phyloP scores from a whole-genome alignment of 2,329 filamentous ascomycete species.

The Colletotrichum filicis region DNA sequence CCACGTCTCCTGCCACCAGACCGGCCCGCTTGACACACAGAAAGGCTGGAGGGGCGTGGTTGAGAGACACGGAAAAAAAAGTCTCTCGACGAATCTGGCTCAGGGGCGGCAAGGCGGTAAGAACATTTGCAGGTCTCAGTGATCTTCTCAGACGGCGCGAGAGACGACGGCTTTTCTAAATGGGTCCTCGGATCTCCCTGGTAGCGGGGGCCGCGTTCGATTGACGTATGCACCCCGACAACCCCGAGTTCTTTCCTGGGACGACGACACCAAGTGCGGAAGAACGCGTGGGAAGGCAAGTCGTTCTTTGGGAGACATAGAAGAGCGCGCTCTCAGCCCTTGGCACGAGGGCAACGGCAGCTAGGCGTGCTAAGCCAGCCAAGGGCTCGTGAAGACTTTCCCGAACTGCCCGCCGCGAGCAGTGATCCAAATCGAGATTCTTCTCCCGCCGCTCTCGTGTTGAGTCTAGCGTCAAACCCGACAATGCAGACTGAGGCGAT shows the following conservation, averaged over 20 bases:
- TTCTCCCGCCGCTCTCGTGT: conserved; percentile 13
- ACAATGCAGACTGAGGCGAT: conserved; percentile 14
- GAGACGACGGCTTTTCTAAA: conserved; percentile 19
- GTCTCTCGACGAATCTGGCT: conserved; percentile 21
- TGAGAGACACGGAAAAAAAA: neutral
- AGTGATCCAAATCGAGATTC: conserved; percentile 13
- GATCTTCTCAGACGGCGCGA: conserved; percentile 20
- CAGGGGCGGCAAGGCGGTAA: conserved; percentile 17
- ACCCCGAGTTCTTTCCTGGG: neutral
- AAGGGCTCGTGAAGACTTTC: neutral
- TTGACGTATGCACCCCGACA: conserved; percentile 14
- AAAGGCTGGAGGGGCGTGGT: neutral
- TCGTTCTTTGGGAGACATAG: neutral
- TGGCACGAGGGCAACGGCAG: conserved; percentile 29
- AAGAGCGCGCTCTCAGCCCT: neutral
- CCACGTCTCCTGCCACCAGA: neutral
- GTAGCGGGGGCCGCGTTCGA: conserved; percentile 20
- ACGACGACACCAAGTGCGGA: neutral
- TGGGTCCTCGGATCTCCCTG: conserved; percentile 8
- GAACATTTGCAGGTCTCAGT: conserved; percentile 9
- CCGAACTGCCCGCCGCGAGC: neutral
- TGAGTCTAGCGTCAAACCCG: conserved; percentile 25
- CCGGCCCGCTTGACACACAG: neutral
- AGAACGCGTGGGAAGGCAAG: neutral
- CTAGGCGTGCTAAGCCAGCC: neutral